Conservation (phyloP, 2,329 filamentous ascomycete genomes). For the Trichoderma koningiopsis region DNA sequence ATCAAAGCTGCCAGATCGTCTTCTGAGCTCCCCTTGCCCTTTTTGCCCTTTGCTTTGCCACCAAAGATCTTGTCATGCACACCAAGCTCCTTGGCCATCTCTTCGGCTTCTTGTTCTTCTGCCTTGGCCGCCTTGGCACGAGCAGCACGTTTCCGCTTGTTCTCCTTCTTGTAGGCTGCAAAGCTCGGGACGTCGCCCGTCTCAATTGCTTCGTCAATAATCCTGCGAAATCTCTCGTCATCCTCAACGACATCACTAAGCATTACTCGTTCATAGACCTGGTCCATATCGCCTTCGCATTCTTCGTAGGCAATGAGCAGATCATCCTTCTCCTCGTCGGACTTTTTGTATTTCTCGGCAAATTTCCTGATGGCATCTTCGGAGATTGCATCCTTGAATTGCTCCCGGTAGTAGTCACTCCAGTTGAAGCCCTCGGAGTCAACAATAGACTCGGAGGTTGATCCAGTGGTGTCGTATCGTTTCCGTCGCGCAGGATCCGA, state of each 20-base stretch:
- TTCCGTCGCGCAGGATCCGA: slow-evolving; percentile 78
- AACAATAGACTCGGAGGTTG: slow-evolving; percentile 78
- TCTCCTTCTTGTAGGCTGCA: slow-evolving; percentile 71
- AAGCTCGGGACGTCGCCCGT: slow-evolving; percentile 67
- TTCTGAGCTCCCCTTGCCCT: slow-evolving; percentile 50
- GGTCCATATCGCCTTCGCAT: slow-evolving; percentile 72
- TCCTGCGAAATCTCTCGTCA: slow-evolving; percentile 77
- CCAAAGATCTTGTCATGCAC: slow-evolving; percentile 71
- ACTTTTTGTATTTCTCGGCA: slow-evolving; percentile 76
- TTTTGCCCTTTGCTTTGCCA: slow-evolving; percentile 48
- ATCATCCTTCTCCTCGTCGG: slow-evolving; percentile 80
- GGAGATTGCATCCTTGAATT: slow-evolving; percentile 77
- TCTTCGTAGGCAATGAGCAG: slow-evolving; percentile 75
- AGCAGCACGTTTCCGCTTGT: slow-evolving; percentile 61
- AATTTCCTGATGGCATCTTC: slow-evolving; percentile 75
- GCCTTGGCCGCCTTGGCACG: slow-evolving; percentile 63
- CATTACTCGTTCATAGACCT: slow-evolving; percentile 82
- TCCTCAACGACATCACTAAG: slow-evolving; percentile 81
- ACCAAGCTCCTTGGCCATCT: slow-evolving; percentile 73
- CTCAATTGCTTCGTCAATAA: slow-evolving; percentile 80
- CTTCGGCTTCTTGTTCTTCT: slow-evolving; percentile 73
- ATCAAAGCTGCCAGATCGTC: slow-evolving; percentile 73
- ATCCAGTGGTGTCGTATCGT: slow-evolving; percentile 88
- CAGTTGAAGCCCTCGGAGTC: slow-evolving; percentile 85
- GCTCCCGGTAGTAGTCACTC: slow-evolving; percentile 83